Percentiles rank a stretch among this genome's conserved stretches.
Evolutionary conservation across 768 basidiomycete species (phyloP).

Genomic region (Glaciozyma antarctica): DNA sequence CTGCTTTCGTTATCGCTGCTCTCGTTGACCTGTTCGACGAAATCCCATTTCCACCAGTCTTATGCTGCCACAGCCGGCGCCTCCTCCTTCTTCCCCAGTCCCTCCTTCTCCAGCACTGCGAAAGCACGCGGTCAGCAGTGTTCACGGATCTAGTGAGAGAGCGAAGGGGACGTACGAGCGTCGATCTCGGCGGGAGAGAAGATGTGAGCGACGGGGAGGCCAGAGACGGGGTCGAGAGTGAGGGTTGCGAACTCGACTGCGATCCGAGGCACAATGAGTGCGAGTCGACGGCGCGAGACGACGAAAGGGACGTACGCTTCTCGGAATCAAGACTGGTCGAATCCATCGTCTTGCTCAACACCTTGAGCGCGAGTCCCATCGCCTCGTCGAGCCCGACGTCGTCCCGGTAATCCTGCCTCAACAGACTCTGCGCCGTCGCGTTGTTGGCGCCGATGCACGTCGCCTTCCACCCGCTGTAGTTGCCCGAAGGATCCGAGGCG

Average conservation of each 20-base stretch:
- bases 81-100: slow-evolving; percentile 35
- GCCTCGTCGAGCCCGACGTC: slow-evolving; percentile 84
- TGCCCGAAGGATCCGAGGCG: slow-evolving; percentile 95
- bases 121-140: background rate
- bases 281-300: background rate
- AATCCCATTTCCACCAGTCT: too few species aligned
- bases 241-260: slow-evolving; percentile 93
- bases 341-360: slow-evolving; percentile 99
- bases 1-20: too few species aligned
- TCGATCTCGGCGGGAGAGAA: slow-evolving; percentile 37
- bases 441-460: slow-evolving; percentile 99
- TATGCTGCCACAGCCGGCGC: slow-evolving; percentile 8
- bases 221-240: slow-evolving; percentile 58
- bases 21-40: too few species aligned
- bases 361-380: slow-evolving; percentile 77
- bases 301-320: slow-evolving; percentile 57
- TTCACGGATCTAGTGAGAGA: background rate
- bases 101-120: slow-evolving; percentile 35
- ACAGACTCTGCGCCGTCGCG: slow-evolving; percentile 82
- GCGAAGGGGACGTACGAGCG: slow-evolving; percentile 16
- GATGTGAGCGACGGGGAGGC: slow-evolving; percentile 33
- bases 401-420: slow-evolving; percentile 99
- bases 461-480: slow-evolving; percentile 96
- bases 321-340: slow-evolving; percentile 92
- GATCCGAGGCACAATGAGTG: slow-evolving; percentile 5